phyloP scores from a whole-genome alignment of 495 filamentous ascomycete species.

The Lasiosphaeris hirsuta region DNA sequence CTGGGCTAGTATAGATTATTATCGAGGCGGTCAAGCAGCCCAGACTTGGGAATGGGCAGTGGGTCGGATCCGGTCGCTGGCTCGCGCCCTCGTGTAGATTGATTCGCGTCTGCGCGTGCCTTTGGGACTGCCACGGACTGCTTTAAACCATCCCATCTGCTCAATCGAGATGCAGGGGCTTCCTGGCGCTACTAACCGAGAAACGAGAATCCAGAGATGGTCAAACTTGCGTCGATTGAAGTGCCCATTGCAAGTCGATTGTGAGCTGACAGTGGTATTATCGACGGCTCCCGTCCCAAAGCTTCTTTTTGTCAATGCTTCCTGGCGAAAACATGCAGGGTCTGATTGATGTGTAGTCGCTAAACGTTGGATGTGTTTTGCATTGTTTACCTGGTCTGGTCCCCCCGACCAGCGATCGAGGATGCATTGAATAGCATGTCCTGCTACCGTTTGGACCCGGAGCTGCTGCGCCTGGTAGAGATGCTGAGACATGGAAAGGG shows the following conservation, averaged over 20 bases:
- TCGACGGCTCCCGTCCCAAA: neutral
- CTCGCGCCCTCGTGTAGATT: too few species aligned
- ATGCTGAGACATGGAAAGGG: too few species aligned
- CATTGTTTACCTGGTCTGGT: conserved; percentile 14
- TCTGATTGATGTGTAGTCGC: conserved; percentile 8
- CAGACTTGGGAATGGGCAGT: neutral
- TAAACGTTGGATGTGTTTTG: conserved; percentile 10
- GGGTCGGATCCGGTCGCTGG: too few species aligned
- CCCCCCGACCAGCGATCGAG: conserved; percentile 1
- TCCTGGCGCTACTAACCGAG: conserved; percentile 10
- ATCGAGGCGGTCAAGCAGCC: conserved; percentile 8
- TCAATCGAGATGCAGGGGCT: conserved; percentile 12
- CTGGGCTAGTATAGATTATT: neutral
- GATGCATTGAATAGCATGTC: neutral
- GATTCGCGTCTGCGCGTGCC: too few species aligned
- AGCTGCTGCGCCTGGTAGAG: too few species aligned
- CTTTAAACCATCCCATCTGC: conserved; percentile 3
- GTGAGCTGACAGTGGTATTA: too few species aligned
- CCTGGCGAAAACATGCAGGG: conserved; percentile 8
- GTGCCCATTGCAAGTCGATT: too few species aligned
- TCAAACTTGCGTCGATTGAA: neutral
- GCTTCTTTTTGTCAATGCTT: neutral
- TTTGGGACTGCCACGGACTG: neutral
- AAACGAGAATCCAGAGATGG: too few species aligned
- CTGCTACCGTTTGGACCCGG: neutral